These are phyloP conservation scores for Verbascum thapsus DNA, from an alignment of 257 asterid genomes.

Conservation along the genomic window DNA sequence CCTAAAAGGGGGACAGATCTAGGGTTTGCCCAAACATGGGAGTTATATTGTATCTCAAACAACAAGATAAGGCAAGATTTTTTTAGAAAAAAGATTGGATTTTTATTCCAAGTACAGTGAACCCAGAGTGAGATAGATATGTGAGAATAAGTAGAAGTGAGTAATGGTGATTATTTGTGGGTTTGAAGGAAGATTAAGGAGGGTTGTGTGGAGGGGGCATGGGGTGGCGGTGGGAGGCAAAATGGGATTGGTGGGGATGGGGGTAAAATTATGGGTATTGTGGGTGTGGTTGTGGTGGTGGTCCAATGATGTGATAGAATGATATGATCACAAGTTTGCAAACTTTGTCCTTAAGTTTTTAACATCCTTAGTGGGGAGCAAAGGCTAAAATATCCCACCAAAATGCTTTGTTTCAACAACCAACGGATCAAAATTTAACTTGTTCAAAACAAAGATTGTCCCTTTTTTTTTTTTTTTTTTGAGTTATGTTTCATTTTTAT, in stretches of 20 bases:
- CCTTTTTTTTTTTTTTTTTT: too few relatives aligned
- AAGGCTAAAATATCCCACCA: slow-evolving; percentile 32
- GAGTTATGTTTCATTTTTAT: too few relatives aligned
- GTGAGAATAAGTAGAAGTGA: slow-evolving; percentile 21
- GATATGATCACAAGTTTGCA: slow-evolving; percentile 39
- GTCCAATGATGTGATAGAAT: slow-evolving; percentile 62
- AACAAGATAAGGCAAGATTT: slow-evolving; percentile 31
- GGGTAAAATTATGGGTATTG: slow-evolving; percentile 39
- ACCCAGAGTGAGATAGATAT: slow-evolving; percentile 28
- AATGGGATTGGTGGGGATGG: slow-evolving; percentile 46
- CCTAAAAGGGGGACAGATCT: slow-evolving; percentile 85
- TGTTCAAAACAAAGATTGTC: too few relatives aligned
- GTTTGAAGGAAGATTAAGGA: slow-evolving; percentile 18
- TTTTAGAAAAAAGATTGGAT: slow-evolving; percentile 23
- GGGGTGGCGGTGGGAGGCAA: slow-evolving; percentile 65
- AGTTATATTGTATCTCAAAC: slow-evolving; percentile 34
- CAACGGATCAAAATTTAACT: slow-evolving; percentile 16
- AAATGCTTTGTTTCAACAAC: slow-evolving; percentile 21
- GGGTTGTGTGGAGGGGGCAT: slow-evolving; percentile 56
- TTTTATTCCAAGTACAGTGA: slow-evolving; percentile 34
- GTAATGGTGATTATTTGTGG: slow-evolving; percentile 13
- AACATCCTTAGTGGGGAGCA: slow-evolving; percentile 34
- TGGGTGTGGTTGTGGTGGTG: slow-evolving; percentile 44
- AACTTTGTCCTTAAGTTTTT: slow-evolving; percentile 44
- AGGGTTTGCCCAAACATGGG: slow-evolving; percentile 80